A percentile compares a stretch with the other conserved stretches of the same genome.
phyloP scores from a whole-genome alignment of 2,329 filamentous ascomycete species.

The Colletotrichum tropicicola region DNA sequence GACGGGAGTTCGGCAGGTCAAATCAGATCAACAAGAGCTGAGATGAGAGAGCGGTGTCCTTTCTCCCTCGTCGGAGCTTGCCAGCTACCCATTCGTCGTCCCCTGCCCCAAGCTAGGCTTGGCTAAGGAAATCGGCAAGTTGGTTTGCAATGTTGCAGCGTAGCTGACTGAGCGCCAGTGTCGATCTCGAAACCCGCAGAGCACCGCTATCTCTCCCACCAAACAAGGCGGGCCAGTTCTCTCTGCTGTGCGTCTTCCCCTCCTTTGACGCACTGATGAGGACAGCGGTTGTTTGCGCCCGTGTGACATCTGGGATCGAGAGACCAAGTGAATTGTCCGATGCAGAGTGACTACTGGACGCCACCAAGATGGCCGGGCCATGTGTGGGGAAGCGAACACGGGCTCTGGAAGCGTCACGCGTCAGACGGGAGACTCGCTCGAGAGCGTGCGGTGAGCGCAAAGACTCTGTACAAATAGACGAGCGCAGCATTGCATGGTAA shows the following conservation, averaged over 20 bases:
- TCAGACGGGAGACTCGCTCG: slow-evolving; percentile 2
- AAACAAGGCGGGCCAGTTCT: slow-evolving; percentile 13
- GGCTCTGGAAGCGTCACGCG: slow-evolving; percentile 15
- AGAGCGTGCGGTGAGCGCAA: background rate
- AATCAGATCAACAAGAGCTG: slow-evolving; percentile 9
- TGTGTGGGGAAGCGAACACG: slow-evolving; percentile 9
- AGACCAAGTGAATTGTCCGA: slow-evolving; percentile 18
- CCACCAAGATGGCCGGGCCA: slow-evolving; percentile 14
- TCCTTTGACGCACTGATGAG: slow-evolving; percentile 8
- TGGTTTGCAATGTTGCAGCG: background rate
- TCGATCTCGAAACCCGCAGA: slow-evolving; percentile 11
- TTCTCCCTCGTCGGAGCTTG: background rate
- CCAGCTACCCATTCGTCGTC: slow-evolving; percentile 6
- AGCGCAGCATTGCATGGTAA: background rate
- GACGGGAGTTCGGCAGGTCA: background rate
- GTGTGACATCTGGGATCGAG: slow-evolving; percentile 22
- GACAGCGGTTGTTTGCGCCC: slow-evolving; percentile 9
- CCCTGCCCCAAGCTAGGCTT: slow-evolving; percentile 5
- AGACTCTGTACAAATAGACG: background rate
- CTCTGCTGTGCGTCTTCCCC: background rate
- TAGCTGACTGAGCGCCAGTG: slow-evolving; percentile 12
- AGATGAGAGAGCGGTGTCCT: background rate
- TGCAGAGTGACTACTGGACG: slow-evolving; percentile 23
- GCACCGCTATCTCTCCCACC: background rate
- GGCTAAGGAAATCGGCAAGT: slow-evolving; percentile 10